These are phyloP conservation scores for Nitzschia palea DNA, from an alignment of 108 stramenopile genomes.

Conservation along the genomic window DNA sequence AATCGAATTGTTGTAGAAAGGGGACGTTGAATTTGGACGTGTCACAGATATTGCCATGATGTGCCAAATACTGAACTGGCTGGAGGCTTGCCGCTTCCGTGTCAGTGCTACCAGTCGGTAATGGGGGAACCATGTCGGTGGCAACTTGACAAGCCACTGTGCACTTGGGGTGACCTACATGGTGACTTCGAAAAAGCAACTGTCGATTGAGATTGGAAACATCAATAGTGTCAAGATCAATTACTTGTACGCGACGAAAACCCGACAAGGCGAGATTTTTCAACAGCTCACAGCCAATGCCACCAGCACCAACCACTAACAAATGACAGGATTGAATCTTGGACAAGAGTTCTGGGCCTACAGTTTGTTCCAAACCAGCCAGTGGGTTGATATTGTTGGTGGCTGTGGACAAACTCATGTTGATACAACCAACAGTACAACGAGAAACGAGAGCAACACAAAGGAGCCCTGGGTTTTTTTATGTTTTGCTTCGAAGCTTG, in stretches of 20 bases:
- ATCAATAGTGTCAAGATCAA: constrained; percentile 99
- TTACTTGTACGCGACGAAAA: constrained; percentile 89
- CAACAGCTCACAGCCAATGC: constrained; percentile 97
- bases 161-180: constrained; percentile 87
- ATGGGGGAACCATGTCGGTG: constrained; percentile 57
- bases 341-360: constrained; percentile 35
- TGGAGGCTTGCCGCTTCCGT: neutral
- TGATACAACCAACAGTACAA: too few species aligned
- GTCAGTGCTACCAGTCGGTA: neutral
- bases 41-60: constrained; percentile 96
- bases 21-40: constrained; percentile 82
- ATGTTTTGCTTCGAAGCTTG: too few species aligned
- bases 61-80: constrained; percentile 69
- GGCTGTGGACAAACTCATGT: neutral
- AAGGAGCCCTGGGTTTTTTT: too few species aligned
- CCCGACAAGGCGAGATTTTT: constrained; percentile 95
- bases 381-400: constrained; percentile 19
- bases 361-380: constrained; percentile 36
- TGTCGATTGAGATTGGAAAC: constrained; percentile 98
- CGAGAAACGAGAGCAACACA: too few species aligned
- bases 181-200: constrained; percentile 86
- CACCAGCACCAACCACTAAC: constrained; percentile 44
- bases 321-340: constrained; percentile 21
- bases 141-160: constrained; percentile 77
- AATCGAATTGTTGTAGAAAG: constrained; percentile 85